Percentiles rank a stretch among this genome's conserved stretches.
Conservation (phyloP, 148 eudicot genomes). For the Euryodendron excelsum region DNA sequence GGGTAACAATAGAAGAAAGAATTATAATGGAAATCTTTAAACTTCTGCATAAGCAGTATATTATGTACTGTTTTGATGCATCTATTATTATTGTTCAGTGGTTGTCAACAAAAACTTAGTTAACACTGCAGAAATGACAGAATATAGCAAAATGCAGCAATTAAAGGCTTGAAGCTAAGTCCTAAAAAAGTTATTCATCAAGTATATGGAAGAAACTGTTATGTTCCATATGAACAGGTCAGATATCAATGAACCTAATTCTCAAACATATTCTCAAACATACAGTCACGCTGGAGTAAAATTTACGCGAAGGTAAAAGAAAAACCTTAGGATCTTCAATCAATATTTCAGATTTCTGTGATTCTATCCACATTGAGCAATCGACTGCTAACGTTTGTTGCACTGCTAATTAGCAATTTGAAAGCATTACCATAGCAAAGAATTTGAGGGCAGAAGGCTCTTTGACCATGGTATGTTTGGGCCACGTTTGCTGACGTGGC, state of each 20-base stretch:
- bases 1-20: neutral
- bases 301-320: too few relatives aligned
- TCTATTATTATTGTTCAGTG: too few relatives aligned
- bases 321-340: too few relatives aligned
- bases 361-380: neutral
- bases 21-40: neutral
- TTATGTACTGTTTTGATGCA: neutral
- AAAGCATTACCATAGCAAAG: neutral
- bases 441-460: too few relatives aligned
- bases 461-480: slow-evolving; percentile 12
- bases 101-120: too few relatives aligned
- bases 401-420: neutral
- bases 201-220: neutral
- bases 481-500: slow-evolving; percentile 28
- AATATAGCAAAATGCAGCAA: too few relatives aligned
- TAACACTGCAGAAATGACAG: too few relatives aligned
- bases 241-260: neutral
- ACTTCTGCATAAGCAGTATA: neutral
- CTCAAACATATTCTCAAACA: too few relatives aligned
- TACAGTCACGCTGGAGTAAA: too few relatives aligned
- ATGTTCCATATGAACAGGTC: neutral
- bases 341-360: too few relatives aligned
- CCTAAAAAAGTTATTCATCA: neutral
- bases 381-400: neutral
- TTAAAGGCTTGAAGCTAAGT: too few relatives aligned